A percentile compares a stretch with the other conserved stretches of the same genome.
phyloP scores from a whole-genome alignment of 2,329 filamentous ascomycete genomes.

The Calonectria pteridis region DNA sequence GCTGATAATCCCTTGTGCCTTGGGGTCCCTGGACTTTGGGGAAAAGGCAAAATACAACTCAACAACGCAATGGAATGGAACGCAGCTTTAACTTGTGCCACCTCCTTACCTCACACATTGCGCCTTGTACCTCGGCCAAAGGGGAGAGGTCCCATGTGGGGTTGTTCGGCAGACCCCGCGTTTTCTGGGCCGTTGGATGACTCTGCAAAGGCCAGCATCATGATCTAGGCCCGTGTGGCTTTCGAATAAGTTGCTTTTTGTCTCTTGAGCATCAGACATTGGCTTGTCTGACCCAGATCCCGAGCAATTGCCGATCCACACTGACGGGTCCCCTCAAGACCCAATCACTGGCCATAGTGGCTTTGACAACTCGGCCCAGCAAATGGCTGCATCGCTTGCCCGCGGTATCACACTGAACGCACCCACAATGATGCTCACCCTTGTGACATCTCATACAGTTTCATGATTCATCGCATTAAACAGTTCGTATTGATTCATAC shows the following conservation, averaged over 20 bases:
- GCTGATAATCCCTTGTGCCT: background rate
- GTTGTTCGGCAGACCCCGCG: constrained; percentile 42
- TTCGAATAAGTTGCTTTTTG: constrained; percentile 10
- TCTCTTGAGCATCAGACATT: constrained; percentile 10
- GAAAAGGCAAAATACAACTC: background rate
- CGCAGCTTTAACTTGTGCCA: constrained; percentile 3
- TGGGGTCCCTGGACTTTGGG: background rate
- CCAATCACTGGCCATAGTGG: background rate
- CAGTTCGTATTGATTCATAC: constrained; percentile 24
- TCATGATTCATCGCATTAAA: constrained; percentile 11
- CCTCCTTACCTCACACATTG: background rate
- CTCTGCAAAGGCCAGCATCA: constrained; percentile 32
- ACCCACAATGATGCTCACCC: background rate
- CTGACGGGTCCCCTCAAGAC: background rate
- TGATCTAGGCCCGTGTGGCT: constrained; percentile 7
- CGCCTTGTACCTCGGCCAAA: constrained; percentile 42
- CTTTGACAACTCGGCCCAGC: constrained; percentile 6
- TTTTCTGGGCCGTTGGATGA: constrained; percentile 33
- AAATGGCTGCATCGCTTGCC: background rate
- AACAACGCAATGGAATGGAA: background rate
- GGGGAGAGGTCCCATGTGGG: constrained; percentile 41
- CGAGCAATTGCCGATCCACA: constrained; percentile 19
- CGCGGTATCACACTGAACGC: background rate
- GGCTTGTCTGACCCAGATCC: background rate
- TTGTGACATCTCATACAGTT: background rate